Evolutionary conservation across 2,329 filamentous ascomycete species (phyloP), one percentile per base, ranked within the genome.

Genomic region (Penicillium hordei): DNA sequence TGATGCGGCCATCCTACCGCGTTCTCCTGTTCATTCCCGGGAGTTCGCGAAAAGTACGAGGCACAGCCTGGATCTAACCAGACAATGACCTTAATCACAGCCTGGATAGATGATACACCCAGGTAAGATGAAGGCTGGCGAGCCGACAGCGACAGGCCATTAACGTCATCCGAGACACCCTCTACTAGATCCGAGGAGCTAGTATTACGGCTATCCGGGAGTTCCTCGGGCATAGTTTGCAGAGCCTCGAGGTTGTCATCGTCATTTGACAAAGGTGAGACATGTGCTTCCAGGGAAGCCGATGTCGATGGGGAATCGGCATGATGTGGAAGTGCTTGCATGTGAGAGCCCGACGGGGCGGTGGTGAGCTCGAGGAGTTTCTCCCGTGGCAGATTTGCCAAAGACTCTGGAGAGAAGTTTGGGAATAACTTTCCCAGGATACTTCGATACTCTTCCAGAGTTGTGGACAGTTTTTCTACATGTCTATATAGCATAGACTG

Each of bases 81-180:
- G 34, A 81, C 78, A 64, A 91, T 90, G 46, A 90, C 88, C 75
- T 89, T 85, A 36, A 91, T 79, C 1, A 88, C 88, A 1, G 88
- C 88, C 67, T 89, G 89, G 68, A 91, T 88, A 6, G 88, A 91
- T 0, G 89, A 91, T 17, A 89, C 86, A 1, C 88, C 88, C 4
- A 91, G 78, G 66, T 91, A 91, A 3, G 88, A 86, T 5, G 82
- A 81, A 2, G 83, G 78, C 31, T 86, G 83, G 43, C 86, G 83
- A 57, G 89, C 83, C 6, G 82, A 68, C 58, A 82, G 75, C 5
- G 87, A 89, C 2, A 90, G 77, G 0, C 86, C 87, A 69, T 89
- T 89, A 43, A 89, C 86, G 68, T 89, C 87, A 70, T 90, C 88
- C 0, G 87, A 86, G 64, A 90, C 83, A 7, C 78, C 80, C n/a